A percentile compares a stretch with the other conserved stretches of the same genome.
Conservation (phyloP, 2,329 filamentous ascomycete genomes). For the Aspergillus piperis region DNA sequence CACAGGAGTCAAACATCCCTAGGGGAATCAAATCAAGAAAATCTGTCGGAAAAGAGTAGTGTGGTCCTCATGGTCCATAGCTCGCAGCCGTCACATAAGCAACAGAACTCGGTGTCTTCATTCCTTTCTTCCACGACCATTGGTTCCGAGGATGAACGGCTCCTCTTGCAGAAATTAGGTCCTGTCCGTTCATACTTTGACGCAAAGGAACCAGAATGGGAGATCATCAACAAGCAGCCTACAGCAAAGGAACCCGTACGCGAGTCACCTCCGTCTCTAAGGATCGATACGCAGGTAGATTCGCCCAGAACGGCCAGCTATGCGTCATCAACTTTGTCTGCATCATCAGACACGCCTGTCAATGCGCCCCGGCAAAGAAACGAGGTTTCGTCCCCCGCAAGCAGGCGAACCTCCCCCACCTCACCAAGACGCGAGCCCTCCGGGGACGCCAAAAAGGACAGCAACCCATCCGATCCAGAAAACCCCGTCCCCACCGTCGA, state of each 20-base stretch:
- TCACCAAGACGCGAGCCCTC: conserved; percentile 22
- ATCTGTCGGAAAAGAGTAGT: conserved; percentile 15
- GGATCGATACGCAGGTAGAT: conserved; percentile 18
- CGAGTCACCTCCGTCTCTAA: conserved; percentile 5
- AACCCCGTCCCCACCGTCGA: conserved; percentile 28
- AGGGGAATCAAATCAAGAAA: conserved; percentile 18
- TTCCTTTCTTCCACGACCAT: conserved; percentile 20
- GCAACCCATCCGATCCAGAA: conserved; percentile 9
- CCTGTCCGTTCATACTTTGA: conserved; percentile 20
- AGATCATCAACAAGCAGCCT: conserved; percentile 23
- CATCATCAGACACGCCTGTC: conserved; percentile 19
- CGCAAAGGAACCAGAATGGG: conserved; percentile 26
- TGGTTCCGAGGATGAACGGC: conserved; percentile 17
- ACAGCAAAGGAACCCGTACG: not conserved
- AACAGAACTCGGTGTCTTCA: conserved; percentile 22
- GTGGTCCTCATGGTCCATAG: conserved; percentile 11
- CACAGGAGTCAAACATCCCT: conserved; percentile 25
- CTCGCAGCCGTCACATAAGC: conserved; percentile 12
- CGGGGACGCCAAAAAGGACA: conserved; percentile 15
- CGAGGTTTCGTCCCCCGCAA: conserved; percentile 21
- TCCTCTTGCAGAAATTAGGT: conserved; percentile 20
- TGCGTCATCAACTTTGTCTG: conserved; percentile 15
- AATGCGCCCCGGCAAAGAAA: conserved; percentile 13
- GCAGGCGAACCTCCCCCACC: not conserved
- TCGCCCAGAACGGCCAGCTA: conserved; percentile 16